Percentiles rank a stretch among this genome's conserved stretches.
Conservation (phyloP, 2,329 filamentous ascomycete species). For the Diaporthe citriasiana region DNA sequence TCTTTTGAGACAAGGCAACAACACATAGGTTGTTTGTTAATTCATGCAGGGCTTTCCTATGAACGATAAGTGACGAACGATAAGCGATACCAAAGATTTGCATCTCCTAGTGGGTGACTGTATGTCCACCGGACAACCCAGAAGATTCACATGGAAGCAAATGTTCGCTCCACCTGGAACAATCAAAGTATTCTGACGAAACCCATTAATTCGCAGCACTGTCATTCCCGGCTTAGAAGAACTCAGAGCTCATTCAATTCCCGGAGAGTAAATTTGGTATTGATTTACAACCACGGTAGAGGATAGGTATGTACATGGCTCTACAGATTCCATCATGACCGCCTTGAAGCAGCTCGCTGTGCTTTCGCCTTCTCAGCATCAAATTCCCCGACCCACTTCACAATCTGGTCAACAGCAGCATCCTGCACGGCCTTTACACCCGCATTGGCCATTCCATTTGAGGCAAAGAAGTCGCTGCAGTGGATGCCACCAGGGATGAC, state of each 20-base stretch:
- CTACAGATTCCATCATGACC: background rate
- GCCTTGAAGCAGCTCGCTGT: background rate
- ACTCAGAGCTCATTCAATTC: too few species aligned
- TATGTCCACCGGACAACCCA: too few species aligned
- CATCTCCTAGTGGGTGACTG: background rate
- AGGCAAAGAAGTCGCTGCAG: conserved; percentile 56
- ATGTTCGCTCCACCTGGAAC: too few species aligned
- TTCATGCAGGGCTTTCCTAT: background rate
- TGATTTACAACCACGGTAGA: too few species aligned
- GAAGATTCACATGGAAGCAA: too few species aligned
- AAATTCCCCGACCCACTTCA: conserved; percentile 68
- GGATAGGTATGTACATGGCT: background rate
- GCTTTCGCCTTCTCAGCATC: conserved; percentile 50
- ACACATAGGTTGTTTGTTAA: background rate
- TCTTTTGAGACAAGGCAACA: too few species aligned
- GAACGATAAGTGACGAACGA: background rate
- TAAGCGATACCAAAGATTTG: background rate
- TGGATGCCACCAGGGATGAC: conserved; percentile 55
- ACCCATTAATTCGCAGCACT: too few species aligned
- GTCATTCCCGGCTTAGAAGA: too few species aligned
- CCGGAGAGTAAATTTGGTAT: too few species aligned
- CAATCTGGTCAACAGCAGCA: conserved; percentile 65
- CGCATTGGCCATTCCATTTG: conserved; percentile 65
- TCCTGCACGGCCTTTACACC: conserved; percentile 65
- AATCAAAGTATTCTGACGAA: too few species aligned